These are phyloP conservation scores for Coemansia sp. DNA, from an alignment of 192 early-diverging fungal genomes.

Conservation along the genomic window DNA sequence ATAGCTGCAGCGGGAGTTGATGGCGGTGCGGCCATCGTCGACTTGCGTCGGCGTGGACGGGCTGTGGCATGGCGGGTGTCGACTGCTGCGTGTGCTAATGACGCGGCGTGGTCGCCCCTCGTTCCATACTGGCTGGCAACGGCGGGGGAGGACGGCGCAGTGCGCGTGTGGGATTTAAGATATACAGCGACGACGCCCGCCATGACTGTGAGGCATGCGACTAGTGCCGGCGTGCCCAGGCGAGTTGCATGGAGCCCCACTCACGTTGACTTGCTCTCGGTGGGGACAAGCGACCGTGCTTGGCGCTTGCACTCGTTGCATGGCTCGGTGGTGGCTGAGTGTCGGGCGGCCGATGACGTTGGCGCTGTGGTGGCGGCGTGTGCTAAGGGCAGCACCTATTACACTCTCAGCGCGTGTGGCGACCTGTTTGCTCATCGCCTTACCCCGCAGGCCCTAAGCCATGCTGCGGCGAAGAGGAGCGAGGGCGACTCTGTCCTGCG, in stretches of 20 bases:
- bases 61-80: conserved; percentile 56
- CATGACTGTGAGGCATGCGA: conserved; percentile 25
- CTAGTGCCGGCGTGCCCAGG: conserved; percentile 23
- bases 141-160: conserved; percentile 58
- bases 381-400: conserved; percentile 35
- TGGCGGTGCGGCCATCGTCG: conserved; percentile 34
- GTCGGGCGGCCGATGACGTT: conserved; percentile 42
- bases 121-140: conserved; percentile 75
- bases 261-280: conserved; percentile 62
- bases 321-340: conserved; percentile 19
- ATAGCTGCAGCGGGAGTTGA: conserved; percentile 41
- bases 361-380: conserved; percentile 34
- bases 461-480: conserved; percentile 13
- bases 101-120: conserved; percentile 69
- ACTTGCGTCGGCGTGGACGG: conserved; percentile 50
- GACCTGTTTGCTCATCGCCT: conserved; percentile 49
- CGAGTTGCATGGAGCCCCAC: conserved; percentile 67
- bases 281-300: conserved; percentile 57
- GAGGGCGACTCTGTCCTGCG: neutral
- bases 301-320: conserved; percentile 59
- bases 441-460: conserved; percentile 9
- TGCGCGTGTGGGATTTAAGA: conserved; percentile 72
- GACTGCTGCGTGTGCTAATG: conserved; percentile 23
- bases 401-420: conserved; percentile 46
- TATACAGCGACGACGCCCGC: conserved; percentile 44